Evolutionary conservation across 1,139 yeast species (phyloP), one percentile per base, ranked within the genome.

Genomic region (Candida glucosophila): DNA sequence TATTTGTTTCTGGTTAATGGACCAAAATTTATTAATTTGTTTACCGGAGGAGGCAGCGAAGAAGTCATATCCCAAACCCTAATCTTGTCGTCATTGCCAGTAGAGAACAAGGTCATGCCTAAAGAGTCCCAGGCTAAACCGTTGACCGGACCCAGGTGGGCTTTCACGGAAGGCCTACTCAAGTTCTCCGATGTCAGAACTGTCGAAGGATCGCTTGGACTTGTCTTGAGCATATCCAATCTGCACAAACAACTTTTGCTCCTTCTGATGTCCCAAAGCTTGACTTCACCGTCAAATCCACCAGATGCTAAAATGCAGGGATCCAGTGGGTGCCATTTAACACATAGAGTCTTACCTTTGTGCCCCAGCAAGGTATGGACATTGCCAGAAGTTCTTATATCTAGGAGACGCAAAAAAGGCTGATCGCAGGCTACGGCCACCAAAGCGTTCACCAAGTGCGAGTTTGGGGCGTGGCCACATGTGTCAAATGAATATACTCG

Each of bases 61-160:
- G 71, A 33, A 19, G 58, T 34, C 55, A 79, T 53, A 36, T 78
- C 78, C 95, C 95, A 83, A 0, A 77, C 73, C 12, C 86, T 55
- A 3, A 82, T 62, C 39, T 73, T 77, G 32, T 82, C 92, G 44
- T 83, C 95, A 31, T 74, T 73, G 0, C 93, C 95, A 0, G 81
- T 58, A 1, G 83, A 67, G 15, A 73, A 54, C 19, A 85, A 44
- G 15, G 64, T 58, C 21, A 67, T 61, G 0, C 94, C 94, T 15
- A 55, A 43, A 10, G 69, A 75, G 30, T 71, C 71, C 86, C 93
- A 83, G 5, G 63, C 55, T 4, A 83, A 46, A 0, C 92, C 88
- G 47, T 83, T 83, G 7, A 80, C 82, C 0, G 80, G 74, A 1
- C 77, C 79, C 49, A 74, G 65, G 41, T 83, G 95, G 0, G 93